A percentile compares a stretch with the other conserved stretches of the same genome.
phyloP scores from a whole-genome alignment of 1,284 basidiomycete species.

The Pterula multifida region DNA sequence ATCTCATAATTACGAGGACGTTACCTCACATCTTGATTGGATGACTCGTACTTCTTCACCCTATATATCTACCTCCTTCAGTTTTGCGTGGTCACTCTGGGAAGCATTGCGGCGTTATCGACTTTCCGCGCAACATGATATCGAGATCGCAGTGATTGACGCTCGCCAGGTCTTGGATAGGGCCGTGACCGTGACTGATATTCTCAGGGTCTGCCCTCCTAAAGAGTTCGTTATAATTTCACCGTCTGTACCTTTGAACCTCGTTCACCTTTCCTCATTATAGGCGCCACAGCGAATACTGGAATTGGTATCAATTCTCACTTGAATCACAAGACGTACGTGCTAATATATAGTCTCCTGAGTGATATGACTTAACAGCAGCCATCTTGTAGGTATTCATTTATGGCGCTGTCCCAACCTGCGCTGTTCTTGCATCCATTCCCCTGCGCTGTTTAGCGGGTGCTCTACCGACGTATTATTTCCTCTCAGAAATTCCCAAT shows the following conservation, averaged over 20 bases:
- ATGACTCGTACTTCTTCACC: constrained; percentile 55
- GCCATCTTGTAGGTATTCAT: constrained; percentile 32
- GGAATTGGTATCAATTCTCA: constrained; percentile 65
- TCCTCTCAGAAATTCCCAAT: constrained; percentile 26
- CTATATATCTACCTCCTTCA: constrained; percentile 65
- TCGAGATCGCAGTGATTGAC: constrained; percentile 69
- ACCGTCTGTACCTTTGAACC: constrained; percentile 2
- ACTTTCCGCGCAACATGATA: constrained; percentile 47
- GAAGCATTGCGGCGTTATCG: constrained; percentile 65
- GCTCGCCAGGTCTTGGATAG: constrained; percentile 40
- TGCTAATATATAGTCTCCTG: not conserved
- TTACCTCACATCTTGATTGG: constrained; percentile 60
- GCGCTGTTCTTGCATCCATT: constrained; percentile 55
- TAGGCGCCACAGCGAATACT: constrained; percentile 52
- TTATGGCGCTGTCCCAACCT: constrained; percentile 49
- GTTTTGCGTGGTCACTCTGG: constrained; percentile 70
- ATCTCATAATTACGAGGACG: constrained; percentile 36
- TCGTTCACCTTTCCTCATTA: constrained; percentile 6
- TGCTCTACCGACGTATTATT: constrained; percentile 60
- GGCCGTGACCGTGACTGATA: constrained; percentile 51
- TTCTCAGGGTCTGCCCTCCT: constrained; percentile 36
- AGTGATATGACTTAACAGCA: not conserved
- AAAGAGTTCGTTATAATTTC: constrained; percentile 36
- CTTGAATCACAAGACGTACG: constrained; percentile 58
- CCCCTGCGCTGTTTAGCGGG: constrained; percentile 50